Evolutionary conservation across 2,329 filamentous ascomycete species (phyloP).

Genomic region (Massarina eburnea): DNA sequence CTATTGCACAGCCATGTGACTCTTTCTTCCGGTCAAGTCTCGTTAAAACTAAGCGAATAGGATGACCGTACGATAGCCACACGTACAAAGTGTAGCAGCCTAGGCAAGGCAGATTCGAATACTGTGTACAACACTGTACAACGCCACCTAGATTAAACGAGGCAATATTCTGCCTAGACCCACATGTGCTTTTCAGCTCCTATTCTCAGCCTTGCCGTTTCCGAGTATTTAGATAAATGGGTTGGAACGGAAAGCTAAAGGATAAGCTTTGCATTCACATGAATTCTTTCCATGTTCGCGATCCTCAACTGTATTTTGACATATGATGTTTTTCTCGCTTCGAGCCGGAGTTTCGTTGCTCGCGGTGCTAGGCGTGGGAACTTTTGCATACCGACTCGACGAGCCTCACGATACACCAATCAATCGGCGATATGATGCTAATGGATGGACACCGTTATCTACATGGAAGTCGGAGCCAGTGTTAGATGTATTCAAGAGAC

Average conservation of each 20-base stretch:
- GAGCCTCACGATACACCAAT: slow-evolving; percentile 11
- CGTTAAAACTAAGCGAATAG: neutral
- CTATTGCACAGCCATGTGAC: neutral
- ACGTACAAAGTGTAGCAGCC: neutral
- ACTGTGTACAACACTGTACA: neutral
- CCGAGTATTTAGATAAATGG: neutral
- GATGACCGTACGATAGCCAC: neutral
- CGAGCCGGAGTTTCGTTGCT: neutral
- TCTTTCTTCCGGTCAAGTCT: neutral
- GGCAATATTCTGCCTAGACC: neutral
- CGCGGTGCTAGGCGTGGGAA: neutral
- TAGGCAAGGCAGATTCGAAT: neutral
- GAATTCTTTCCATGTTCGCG: neutral
- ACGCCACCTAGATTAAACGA: neutral
- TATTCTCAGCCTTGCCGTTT: neutral
- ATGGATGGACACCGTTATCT: slow-evolving; percentile 15
- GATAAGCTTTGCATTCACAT: too few relatives aligned
- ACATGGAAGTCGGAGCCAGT: slow-evolving; percentile 6
- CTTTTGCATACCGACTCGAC: slow-evolving; percentile 6
- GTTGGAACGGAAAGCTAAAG: neutral
- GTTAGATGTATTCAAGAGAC: slow-evolving; percentile 9
- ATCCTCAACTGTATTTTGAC: neutral
- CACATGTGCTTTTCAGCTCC: slow-evolving; percentile 3
- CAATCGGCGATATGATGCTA: neutral
- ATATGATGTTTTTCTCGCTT: neutral